Evolutionary conservation across 495 filamentous ascomycete species (phyloP).

Genomic region (Cudoniella acicularis): DNA sequence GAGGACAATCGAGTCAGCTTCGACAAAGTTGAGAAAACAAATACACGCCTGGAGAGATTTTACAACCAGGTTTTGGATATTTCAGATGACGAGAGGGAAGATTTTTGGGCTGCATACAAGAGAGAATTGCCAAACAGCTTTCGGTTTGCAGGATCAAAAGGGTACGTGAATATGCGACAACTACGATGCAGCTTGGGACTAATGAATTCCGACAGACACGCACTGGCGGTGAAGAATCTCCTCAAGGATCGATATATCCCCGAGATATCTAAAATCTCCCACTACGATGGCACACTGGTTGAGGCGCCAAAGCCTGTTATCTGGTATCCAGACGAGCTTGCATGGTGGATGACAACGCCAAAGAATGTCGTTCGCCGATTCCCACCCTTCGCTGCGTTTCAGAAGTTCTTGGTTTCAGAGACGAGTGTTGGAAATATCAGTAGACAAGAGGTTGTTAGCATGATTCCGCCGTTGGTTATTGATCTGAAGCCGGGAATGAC

Average conservation of each 20-base stretch:
- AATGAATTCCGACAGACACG: conserved; percentile 54
- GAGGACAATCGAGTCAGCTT: conserved; percentile 40
- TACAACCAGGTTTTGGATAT: conserved; percentile 76
- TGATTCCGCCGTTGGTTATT: conserved; percentile 95
- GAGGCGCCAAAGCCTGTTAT: conserved; percentile 73
- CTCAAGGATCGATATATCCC: conserved; percentile 87
- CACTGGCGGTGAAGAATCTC: conserved; percentile 77
- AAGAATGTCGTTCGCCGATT: conserved; percentile 91
- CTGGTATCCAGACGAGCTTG: conserved; percentile 92
- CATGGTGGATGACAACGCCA: conserved; percentile 94
- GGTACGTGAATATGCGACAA: conserved; percentile 40
- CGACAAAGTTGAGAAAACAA: conserved; percentile 60
- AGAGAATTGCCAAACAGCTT: conserved; percentile 92
- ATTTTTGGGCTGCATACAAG: conserved; percentile 78
- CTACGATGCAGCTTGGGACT: not conserved
- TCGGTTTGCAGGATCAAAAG: conserved; percentile 89
- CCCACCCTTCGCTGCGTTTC: conserved; percentile 87
- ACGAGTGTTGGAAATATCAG: conserved; percentile 96
- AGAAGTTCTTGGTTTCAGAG: conserved; percentile 97
- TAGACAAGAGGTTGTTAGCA: conserved; percentile 94
- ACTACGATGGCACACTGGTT: conserved; percentile 72
- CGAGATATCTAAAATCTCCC: conserved; percentile 72
- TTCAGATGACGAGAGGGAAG: conserved; percentile 63
- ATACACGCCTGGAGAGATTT: conserved; percentile 74
- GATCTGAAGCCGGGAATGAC: conserved; percentile 86